These are phyloP conservation scores for Apostasia shenzhenica DNA, from an alignment of 106 monocot species.

Conservation along the genomic window DNA sequence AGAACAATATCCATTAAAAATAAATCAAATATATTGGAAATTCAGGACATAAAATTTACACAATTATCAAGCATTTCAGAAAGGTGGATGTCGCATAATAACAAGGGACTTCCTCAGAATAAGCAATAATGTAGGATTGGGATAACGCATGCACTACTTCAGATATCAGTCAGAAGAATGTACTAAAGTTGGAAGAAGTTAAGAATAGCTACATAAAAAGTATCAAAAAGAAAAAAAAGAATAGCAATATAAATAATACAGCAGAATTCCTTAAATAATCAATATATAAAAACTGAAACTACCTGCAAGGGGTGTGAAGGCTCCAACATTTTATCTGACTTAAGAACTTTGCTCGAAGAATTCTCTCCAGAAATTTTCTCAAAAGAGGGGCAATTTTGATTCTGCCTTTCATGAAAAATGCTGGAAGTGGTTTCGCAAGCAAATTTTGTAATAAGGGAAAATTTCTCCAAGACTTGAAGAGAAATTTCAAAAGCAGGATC, in stretches of 20 bases:
- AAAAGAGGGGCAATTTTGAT: constrained; percentile 25
- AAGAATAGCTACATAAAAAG: too few relatives aligned
- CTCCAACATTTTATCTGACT: constrained; percentile 12
- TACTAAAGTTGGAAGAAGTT: too few relatives aligned
- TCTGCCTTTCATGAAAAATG: constrained; percentile 60
- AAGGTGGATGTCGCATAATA: too few relatives aligned
- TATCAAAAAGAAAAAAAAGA: too few relatives aligned
- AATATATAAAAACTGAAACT: neutral
- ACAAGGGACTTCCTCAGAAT: too few relatives aligned
- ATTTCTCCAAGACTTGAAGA: constrained; percentile 90
- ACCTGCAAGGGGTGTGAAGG: constrained; percentile 64
- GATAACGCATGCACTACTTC: too few relatives aligned
- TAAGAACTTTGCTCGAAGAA: constrained; percentile 11
- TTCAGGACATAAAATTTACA: too few relatives aligned
- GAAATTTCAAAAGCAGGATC: constrained; percentile 76
- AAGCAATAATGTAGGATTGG: too few relatives aligned
- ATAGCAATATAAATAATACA: neutral
- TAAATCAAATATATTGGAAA: too few relatives aligned
- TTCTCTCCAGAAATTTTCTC: constrained; percentile 25
- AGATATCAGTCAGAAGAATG: too few relatives aligned
- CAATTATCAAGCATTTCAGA: too few relatives aligned
- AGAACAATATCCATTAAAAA: too few relatives aligned
- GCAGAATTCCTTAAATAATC: neutral
- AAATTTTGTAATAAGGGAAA: constrained; percentile 85
- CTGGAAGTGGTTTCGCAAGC: constrained; percentile 82